These are phyloP conservation scores for Cardamine occulta DNA, from an alignment of 345 rosid genomes.

Conservation along the genomic window DNA sequence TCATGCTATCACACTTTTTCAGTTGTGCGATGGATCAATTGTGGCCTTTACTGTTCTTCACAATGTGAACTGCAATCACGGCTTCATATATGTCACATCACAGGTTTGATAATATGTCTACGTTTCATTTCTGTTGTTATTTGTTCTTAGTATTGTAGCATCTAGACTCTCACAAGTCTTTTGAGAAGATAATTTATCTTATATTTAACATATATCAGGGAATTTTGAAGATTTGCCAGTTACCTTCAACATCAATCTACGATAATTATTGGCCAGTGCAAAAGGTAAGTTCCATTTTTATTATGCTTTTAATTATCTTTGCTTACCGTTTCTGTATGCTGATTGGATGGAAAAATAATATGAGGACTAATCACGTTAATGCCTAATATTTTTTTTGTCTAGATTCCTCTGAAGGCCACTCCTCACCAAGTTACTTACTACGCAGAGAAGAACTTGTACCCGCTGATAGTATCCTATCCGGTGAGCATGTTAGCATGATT, in stretches of 20 bases:
- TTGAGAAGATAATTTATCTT: conserved; percentile 18
- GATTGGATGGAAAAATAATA: conserved; percentile 25
- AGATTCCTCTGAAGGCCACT: conserved; percentile 92
- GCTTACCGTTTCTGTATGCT: conserved; percentile 17
- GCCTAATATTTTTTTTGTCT: conserved; percentile 37
- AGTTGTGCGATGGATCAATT: conserved; percentile 93
- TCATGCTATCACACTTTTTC: conserved; percentile 46
- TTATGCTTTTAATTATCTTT: neutral
- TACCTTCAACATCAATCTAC: conserved; percentile 78
- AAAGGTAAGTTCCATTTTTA: conserved; percentile 55
- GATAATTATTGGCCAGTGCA: conserved; percentile 99
- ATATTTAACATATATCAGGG: conserved; percentile 60
- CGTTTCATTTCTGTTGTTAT: conserved; percentile 24
- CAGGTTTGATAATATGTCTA: conserved; percentile 56
- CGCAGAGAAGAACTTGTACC: conserved; percentile 86
- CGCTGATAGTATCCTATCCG: conserved; percentile 84
- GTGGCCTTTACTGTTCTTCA: conserved; percentile 97
- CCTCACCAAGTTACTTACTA: conserved; percentile 98
- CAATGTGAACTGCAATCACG: conserved; percentile 94
- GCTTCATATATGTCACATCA: conserved; percentile 91
- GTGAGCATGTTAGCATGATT: conserved; percentile 56
- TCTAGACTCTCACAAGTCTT: conserved; percentile 31
- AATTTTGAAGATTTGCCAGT: conserved; percentile 86
- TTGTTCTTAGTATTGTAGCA: conserved; percentile 18
- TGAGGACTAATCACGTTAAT: conserved; percentile 31